Evolutionary conservation across 306 rosid species (phyloP).

Genomic region (Vicia villosa): DNA sequence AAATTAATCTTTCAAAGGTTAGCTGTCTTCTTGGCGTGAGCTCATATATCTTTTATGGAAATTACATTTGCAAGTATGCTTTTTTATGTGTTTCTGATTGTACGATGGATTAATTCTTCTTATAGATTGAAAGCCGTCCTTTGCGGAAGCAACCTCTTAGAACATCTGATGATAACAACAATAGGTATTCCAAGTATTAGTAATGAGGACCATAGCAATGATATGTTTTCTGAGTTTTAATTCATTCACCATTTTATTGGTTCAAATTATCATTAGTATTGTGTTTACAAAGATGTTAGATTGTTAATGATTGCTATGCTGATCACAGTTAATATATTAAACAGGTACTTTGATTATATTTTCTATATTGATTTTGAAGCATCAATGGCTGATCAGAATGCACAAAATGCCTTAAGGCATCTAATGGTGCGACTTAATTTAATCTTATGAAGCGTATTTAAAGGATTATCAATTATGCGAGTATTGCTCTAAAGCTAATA

Average conservation of each 20-base stretch:
- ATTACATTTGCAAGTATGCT: constrained; percentile 25
- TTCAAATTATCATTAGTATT: constrained; percentile 20
- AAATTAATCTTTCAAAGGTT: constrained; percentile 87
- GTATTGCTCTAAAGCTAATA: constrained; percentile 28
- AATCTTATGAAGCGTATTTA: constrained; percentile 10
- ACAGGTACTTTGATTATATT: constrained; percentile 89
- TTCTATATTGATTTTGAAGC: constrained; percentile 97
- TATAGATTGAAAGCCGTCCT: constrained; percentile 96
- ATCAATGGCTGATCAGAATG: constrained; percentile 91
- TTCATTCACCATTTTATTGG: constrained; percentile 5
- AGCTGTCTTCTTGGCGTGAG: constrained; percentile 20
- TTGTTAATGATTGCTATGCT: constrained; percentile 28
- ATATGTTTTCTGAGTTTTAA: constrained; percentile 18
- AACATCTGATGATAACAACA: constrained; percentile 61
- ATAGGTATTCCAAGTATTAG: constrained; percentile 61
- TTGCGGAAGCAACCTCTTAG: constrained; percentile 76
- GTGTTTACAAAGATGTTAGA: constrained; percentile 16
- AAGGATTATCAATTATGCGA: constrained; percentile 30
- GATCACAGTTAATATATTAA: constrained; percentile 35
- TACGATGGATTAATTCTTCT: constrained; percentile 37
- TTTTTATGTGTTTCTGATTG: constrained; percentile 27
- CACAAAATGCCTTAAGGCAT: constrained; percentile 89
- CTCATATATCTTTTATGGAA: constrained; percentile 8
- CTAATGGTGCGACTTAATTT: constrained; percentile 56
- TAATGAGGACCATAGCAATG: constrained; percentile 32